Percentiles rank a stretch among this genome's conserved stretches.
Evolutionary conservation across 1,139 yeast genomes (phyloP).

Genomic region (Protomyces inundatus): DNA sequence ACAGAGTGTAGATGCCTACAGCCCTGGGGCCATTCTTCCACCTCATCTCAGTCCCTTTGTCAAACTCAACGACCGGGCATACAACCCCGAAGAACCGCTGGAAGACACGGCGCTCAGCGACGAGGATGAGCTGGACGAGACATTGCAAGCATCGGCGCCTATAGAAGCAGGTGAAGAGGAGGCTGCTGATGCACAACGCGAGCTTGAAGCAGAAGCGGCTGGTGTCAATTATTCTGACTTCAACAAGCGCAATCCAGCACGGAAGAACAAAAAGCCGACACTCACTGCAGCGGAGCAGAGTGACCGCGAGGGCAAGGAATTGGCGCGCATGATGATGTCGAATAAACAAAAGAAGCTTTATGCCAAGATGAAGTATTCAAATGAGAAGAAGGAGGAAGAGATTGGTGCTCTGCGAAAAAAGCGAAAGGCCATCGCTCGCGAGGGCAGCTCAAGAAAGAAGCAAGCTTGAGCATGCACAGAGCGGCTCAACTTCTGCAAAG

Average conservation of each 20-base stretch:
- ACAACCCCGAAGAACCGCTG: slow-evolving; percentile 65
- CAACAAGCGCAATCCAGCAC: slow-evolving; percentile 35
- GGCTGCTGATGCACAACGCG: slow-evolving; percentile 40
- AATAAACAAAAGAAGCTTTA: slow-evolving; percentile 92
- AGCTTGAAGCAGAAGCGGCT: slow-evolving; percentile 82
- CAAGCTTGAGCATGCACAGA: neutral
- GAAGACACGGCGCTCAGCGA: slow-evolving; percentile 48
- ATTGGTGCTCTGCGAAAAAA: slow-evolving; percentile 68
- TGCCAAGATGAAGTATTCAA: slow-evolving; percentile 91
- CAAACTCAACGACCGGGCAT: slow-evolving; percentile 77
- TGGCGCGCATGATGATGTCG: slow-evolving; percentile 94
- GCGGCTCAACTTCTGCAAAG: no score
- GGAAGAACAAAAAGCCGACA: slow-evolving; percentile 32
- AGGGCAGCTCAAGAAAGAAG: neutral
- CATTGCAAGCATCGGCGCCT: slow-evolving; percentile 47
- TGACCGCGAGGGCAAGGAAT: slow-evolving; percentile 76
- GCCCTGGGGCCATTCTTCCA: slow-evolving; percentile 92
- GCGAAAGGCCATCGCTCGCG: slow-evolving; percentile 39
- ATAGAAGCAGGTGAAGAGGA: slow-evolving; percentile 44
- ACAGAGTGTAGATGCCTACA: slow-evolving; percentile 70
- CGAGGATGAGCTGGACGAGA: slow-evolving; percentile 50
- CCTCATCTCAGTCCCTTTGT: slow-evolving; percentile 97
- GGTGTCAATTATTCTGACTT: slow-evolving; percentile 68
- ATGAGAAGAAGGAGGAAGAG: slow-evolving; percentile 76
- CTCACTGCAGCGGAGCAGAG: slow-evolving; percentile 38